Percentiles rank a stretch among this genome's conserved stretches.
Conservation (phyloP, 2,329 filamentous ascomycete species). For the Akanthomyces uredinophilus region DNA sequence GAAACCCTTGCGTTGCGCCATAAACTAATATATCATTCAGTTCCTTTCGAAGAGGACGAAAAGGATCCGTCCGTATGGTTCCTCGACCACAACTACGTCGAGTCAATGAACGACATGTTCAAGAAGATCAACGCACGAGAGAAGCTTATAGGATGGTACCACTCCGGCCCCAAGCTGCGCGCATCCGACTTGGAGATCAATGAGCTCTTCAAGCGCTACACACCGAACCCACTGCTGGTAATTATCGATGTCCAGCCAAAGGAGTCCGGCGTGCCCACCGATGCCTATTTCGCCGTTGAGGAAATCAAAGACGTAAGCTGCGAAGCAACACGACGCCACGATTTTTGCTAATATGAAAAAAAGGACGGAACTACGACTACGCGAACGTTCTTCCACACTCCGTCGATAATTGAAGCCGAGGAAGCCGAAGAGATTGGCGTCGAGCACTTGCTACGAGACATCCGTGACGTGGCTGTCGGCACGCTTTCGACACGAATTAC, state of each 20-base stretch:
- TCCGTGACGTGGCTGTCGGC: slow-evolving; percentile 94
- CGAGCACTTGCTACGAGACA: slow-evolving; percentile 94
- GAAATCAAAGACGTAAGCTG: slow-evolving; percentile 94
- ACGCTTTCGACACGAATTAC: slow-evolving; percentile 95
- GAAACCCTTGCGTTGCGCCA: background rate
- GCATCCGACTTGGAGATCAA: slow-evolving; percentile 98
- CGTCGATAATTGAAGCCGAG: slow-evolving; percentile 96
- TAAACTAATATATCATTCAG: slow-evolving; percentile 40
- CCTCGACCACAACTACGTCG: slow-evolving; percentile 97
- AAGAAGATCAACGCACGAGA: slow-evolving; percentile 99
- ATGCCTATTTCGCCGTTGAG: slow-evolving; percentile 98
- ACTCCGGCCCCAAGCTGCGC: slow-evolving; percentile 93
- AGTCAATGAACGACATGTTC: slow-evolving; percentile 99
- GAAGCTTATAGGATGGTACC: slow-evolving; percentile 99
- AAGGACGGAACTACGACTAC: slow-evolving; percentile 95
- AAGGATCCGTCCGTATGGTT: slow-evolving; percentile 99
- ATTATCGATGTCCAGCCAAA: slow-evolving; percentile 99
- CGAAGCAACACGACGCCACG: background rate
- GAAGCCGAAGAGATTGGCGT: slow-evolving; percentile 99
- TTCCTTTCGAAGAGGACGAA: slow-evolving; percentile 98
- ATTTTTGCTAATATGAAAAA: slow-evolving; percentile 5
- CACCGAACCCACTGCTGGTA: slow-evolving; percentile 88
- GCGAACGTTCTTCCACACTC: slow-evolving; percentile 97
- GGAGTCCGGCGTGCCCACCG: slow-evolving; percentile 93
- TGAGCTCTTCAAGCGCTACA: slow-evolving; percentile 99